These are phyloP conservation scores for Dipteronia sinensis DNA, from an alignment of 345 rosid genomes.

Conservation along the genomic window DNA sequence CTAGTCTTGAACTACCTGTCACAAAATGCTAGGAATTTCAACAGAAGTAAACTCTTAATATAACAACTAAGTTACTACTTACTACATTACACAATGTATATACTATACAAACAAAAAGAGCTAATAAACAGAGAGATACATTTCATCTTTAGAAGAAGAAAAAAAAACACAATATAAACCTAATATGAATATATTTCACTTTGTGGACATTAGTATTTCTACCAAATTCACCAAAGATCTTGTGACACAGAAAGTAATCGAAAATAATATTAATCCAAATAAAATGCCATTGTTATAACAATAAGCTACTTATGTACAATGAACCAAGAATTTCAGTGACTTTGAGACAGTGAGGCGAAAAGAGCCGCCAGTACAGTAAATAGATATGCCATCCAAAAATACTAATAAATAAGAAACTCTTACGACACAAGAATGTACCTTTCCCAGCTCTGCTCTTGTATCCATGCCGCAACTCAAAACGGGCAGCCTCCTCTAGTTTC, in stretches of 20 bases:
- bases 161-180: not conserved
- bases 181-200: not conserved
- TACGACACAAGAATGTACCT: slow-evolving; percentile 44
- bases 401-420: not conserved
- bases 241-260: not conserved
- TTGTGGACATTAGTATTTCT: not conserved
- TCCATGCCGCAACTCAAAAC: slow-evolving; percentile 83
- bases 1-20: slow-evolving; percentile 57
- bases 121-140: not conserved
- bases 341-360: not conserved
- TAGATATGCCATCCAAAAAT: not conserved
- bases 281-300: not conserved
- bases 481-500: slow-evolving; percentile 84
- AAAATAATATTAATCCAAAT: not conserved
- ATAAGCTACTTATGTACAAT: not conserved
- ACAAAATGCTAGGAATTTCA: slow-evolving; percentile 8
- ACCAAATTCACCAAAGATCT: slow-evolving; percentile 2
- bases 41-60: slow-evolving; percentile 12
- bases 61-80: not conserved
- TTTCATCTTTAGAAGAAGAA: not conserved
- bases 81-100: not conserved
- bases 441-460: slow-evolving; percentile 51
- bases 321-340: not conserved
- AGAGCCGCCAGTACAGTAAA: not conserved
- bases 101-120: not conserved